phyloP scores from a whole-genome alignment of 164 flowering plant genomes.

The Vitis labrusca region DNA sequence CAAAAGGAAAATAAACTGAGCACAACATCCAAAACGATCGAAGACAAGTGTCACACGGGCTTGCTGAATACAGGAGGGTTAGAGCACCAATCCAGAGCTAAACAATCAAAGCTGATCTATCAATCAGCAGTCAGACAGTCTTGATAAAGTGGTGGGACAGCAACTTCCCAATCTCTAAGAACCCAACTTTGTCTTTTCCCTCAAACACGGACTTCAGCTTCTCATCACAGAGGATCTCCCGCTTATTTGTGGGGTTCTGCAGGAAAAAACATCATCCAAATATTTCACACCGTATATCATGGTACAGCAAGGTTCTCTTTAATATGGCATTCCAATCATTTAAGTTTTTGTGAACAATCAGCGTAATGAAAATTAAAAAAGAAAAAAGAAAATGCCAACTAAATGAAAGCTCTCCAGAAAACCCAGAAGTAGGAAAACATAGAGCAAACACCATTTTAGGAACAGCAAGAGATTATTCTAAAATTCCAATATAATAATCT shows the following conservation, averaged over 20 bases:
- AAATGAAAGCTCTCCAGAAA: background rate
- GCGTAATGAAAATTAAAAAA: background rate
- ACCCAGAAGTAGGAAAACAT: background rate
- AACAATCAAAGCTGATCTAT: background rate
- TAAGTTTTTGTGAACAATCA: background rate
- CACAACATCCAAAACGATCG: background rate
- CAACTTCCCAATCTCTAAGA: conserved; percentile 57
- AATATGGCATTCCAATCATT: background rate
- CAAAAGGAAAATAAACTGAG: background rate
- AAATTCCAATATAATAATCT: background rate
- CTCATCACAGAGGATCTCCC: conserved; percentile 62
- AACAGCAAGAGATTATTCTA: background rate
- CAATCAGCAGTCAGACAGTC: conserved; percentile 25
- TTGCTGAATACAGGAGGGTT: background rate
- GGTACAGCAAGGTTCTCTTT: background rate
- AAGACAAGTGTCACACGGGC: background rate
- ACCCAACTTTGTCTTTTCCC: conserved; percentile 60
- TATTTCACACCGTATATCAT: background rate
- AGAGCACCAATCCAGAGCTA: background rate
- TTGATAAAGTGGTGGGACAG: conserved; percentile 55
- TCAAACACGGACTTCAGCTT: conserved; percentile 69
- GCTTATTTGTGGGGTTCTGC: conserved; percentile 66
- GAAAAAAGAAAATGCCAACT: background rate
- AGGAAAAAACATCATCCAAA: conserved; percentile 9
- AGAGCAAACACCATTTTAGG: background rate